These are phyloP conservation scores for Sporothrix sp. DNA, from an alignment of 2,329 filamentous ascomycete species.

Conservation along the genomic window DNA sequence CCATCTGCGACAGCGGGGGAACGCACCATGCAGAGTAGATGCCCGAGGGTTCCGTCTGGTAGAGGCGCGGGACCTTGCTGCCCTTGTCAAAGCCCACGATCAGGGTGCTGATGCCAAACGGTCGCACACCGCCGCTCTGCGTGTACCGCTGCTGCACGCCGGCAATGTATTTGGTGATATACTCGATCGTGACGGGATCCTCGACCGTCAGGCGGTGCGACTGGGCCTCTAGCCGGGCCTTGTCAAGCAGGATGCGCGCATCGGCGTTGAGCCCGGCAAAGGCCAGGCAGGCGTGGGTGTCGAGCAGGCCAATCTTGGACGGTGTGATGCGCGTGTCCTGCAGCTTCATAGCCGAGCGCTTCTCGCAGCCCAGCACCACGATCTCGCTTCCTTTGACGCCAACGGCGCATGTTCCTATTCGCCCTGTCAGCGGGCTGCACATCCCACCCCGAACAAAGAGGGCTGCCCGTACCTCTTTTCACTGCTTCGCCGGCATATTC, in stretches of 20 bases:
- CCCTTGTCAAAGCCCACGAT: conserved; percentile 98
- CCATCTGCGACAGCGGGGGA: too few species aligned
- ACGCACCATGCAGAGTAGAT: conserved; percentile 97
- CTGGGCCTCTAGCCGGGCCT: conserved; percentile 93
- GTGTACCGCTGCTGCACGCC: conserved; percentile 98
- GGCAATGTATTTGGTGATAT: conserved; percentile 98
- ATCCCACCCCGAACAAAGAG: too few species aligned
- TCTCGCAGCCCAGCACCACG: conserved; percentile 95
- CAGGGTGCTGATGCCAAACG: conserved; percentile 97
- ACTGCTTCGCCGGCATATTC: conserved; percentile 99
- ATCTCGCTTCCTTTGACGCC: conserved; percentile 92
- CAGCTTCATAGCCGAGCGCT: conserved; percentile 97
- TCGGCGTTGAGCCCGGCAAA: conserved; percentile 97
- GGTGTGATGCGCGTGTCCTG: conserved; percentile 98
- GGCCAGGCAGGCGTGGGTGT: conserved; percentile 91
- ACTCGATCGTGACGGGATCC: conserved; percentile 95
- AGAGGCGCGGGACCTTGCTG: conserved; percentile 78
- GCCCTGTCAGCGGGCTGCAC: not conserved
- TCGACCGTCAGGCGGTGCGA: conserved; percentile 95
- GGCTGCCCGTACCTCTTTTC: conserved; percentile 72
- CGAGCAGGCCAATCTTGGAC: conserved; percentile 88
- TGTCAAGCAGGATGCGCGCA: conserved; percentile 95
- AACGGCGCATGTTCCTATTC: conserved; percentile 84
- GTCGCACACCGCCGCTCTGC: conserved; percentile 93
- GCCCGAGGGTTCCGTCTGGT: conserved; percentile 98